Evolutionary conservation across 1,139 yeast species (phyloP), one percentile per base, ranked within the genome.

Genomic region (Hansenula sp.): DNA sequence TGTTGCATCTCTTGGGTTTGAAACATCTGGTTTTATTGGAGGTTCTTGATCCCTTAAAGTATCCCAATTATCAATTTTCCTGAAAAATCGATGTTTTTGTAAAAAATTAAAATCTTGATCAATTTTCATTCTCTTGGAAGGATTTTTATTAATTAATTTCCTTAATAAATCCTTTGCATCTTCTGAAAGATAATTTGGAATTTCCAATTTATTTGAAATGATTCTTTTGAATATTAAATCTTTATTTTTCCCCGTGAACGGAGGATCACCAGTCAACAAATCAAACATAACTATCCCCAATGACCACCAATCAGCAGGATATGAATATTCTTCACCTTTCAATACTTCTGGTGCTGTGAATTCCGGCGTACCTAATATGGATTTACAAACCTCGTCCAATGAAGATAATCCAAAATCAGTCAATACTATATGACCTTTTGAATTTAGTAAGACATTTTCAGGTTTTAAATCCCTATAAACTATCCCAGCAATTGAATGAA

Each of bases 251-350:
- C 98, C 99, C 0, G 91, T 83, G 61, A 88, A 91, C 1, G 99
- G 99, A 1, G 97, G 96, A 42, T 81, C 76, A 0, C 99, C 99
- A 0, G 93, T 82, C 32, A 93, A 68, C 68, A 93, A 72, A 62
- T 93, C 98, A 60, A 72, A 89, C 19, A 89, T 76, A 36, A 93
- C 86, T 47, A 96, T 88, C 0, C 99, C 99, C 35, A 93, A 71
- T 0, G 96, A 88, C 96, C 98, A 93, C 98, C 98, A 93, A 61
- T 93, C 99, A 5, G 94, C 96, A 16, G 82, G 76, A 52, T 77
- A 84, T 48, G 91, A 91, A 60, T 93, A 93, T 17, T 82, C 80
- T 50, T 84, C 81, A 16, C 96, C 97, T 41, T 76, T 77, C 30
- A 93, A 66, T 15, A 93, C 87, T 62, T 93, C 99, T 1, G 99